Conservation (phyloP, 225 moss, liverwort and hornwort genomes). For the Marchantia polymorpha region DNA sequence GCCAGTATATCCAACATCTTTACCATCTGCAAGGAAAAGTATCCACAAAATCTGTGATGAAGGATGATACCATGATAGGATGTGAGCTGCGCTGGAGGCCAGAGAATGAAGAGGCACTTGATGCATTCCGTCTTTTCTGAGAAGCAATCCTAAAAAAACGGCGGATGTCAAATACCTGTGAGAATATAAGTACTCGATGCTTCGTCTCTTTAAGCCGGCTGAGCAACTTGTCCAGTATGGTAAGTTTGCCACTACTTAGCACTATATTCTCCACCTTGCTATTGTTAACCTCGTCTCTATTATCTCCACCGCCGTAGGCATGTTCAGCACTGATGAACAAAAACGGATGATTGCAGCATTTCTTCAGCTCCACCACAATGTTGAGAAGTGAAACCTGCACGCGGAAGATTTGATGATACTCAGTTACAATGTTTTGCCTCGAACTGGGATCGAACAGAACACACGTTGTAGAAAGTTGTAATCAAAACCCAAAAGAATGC, state of each 20-base stretch:
- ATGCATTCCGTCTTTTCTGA: neutral
- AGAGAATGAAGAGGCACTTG: neutral
- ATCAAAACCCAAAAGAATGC: too few relatives aligned
- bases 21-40: slow-evolving; percentile 74
- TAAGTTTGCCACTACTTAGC: slow-evolving; percentile 96
- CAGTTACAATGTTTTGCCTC: neutral
- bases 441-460: neutral
- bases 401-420: neutral
- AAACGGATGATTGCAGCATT: slow-evolving; percentile 99
- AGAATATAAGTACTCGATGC: slow-evolving; percentile 95
- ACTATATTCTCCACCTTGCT: slow-evolving; percentile 78
- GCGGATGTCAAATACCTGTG: slow-evolving; percentile 56
- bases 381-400: slow-evolving; percentile 94
- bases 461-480: neutral
- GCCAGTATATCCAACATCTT: slow-evolving; percentile 97
- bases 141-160: neutral
- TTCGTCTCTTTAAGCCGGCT: slow-evolving; percentile 87
- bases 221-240: slow-evolving; percentile 93
- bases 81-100: neutral
- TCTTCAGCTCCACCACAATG: slow-evolving; percentile 98
- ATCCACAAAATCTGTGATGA: neutral
- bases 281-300: slow-evolving; percentile 75
- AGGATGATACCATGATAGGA: neutral
- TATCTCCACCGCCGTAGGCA: slow-evolving; percentile 92
- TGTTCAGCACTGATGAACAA: slow-evolving; percentile 97